Conservation (phyloP, 345 rosid genomes). For the Excoecaria agallocha region DNA sequence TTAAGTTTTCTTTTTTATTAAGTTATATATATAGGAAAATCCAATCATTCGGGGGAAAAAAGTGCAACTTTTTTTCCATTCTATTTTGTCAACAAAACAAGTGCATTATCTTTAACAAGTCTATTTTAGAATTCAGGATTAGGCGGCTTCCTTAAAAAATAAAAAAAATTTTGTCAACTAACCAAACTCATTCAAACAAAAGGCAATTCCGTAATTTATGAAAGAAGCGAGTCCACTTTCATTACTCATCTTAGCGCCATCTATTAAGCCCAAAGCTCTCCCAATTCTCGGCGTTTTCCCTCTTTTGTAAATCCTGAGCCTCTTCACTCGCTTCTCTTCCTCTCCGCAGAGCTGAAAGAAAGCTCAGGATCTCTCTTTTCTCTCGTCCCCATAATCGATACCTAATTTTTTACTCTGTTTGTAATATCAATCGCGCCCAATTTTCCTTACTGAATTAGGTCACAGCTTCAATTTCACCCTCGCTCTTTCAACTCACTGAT, state of each 20-base stretch:
- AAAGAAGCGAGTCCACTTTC: conserved; percentile 15
- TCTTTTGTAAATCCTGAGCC: not conserved
- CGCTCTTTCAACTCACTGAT: conserved; percentile 22
- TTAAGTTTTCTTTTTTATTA: too few species aligned
- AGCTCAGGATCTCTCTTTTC: too few species aligned
- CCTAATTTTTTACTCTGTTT: not conserved
- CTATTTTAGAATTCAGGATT: not conserved
- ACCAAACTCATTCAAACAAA: not conserved
- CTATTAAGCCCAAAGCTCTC: not conserved
- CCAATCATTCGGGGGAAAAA: too few species aligned
- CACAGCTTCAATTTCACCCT: conserved; percentile 27
- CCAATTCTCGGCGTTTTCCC: not conserved
- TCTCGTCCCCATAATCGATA: too few species aligned
- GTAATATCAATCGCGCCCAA: not conserved
- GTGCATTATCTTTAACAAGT: too few species aligned
- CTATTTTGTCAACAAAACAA: too few species aligned
- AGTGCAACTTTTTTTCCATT: too few species aligned
- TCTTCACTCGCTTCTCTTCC: not conserved
- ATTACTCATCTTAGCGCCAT: not conserved
- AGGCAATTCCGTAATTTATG: conserved; percentile 30
- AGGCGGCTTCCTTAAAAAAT: not conserved
- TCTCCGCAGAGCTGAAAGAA: not conserved
- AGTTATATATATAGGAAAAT: too few species aligned
- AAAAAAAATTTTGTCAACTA: too few species aligned
- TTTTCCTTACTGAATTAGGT: not conserved